These are phyloP conservation scores for Oenanthe sinensis DNA, from an alignment of 129 eudicot genomes.

Conservation along the genomic window DNA sequence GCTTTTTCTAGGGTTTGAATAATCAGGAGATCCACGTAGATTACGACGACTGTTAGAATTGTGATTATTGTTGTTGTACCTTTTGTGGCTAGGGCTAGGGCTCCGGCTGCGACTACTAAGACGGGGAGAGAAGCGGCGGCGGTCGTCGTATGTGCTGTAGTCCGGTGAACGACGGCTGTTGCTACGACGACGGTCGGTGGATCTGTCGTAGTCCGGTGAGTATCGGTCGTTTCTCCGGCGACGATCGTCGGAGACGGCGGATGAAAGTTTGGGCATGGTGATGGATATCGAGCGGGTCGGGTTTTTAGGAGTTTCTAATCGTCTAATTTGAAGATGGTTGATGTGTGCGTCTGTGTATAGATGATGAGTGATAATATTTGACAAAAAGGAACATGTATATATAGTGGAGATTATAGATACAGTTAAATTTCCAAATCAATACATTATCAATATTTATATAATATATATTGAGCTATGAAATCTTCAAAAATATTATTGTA, in stretches of 20 bases:
- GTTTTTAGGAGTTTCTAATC: background rate
- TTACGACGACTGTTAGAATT: constrained; percentile 19
- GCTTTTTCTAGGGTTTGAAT: constrained; percentile 34
- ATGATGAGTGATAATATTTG: background rate
- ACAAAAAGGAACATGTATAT: background rate
- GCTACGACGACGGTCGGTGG: constrained; percentile 19
- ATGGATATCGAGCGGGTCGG: background rate
- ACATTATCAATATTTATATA: no score
- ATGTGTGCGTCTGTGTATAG: no score
- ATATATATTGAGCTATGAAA: no score
- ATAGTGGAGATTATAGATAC: no score
- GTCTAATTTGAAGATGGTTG: background rate
- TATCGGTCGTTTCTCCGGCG: constrained; percentile 31
- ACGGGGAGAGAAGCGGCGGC: constrained; percentile 26
- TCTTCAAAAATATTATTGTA: no score
- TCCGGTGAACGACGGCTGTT: constrained; percentile 4
- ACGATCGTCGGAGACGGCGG: constrained; percentile 40
- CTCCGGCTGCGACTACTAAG: constrained; percentile 31
- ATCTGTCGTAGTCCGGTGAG: constrained; percentile 28
- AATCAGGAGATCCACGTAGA: constrained; percentile 51
- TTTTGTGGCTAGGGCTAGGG: constrained; percentile 34
- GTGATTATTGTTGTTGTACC: constrained; percentile 24
- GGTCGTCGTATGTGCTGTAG: background rate
- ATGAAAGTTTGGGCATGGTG: constrained; percentile 45
- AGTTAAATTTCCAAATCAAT: no score